phyloP scores from a whole-genome alignment of 1,284 basidiomycete genomes.

The Cutaneotrichosporon cutaneum region DNA sequence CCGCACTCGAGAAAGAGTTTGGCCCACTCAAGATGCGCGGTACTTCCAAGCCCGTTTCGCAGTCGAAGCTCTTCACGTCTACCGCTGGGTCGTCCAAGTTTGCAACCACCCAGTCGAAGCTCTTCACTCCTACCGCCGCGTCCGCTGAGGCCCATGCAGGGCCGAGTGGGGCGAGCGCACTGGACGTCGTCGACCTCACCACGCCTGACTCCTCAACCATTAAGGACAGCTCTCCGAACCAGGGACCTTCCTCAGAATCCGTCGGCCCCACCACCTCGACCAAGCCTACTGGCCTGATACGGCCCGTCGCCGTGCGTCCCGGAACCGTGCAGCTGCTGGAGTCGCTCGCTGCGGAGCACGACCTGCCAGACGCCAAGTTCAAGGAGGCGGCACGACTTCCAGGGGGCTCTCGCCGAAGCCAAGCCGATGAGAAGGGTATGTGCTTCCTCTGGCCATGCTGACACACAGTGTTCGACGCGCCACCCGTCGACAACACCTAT shows the following conservation, averaged over 20 bases:
- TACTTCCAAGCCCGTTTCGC: neutral
- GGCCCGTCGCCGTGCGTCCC: neutral
- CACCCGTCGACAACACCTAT: neutral
- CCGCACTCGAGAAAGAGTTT: neutral
- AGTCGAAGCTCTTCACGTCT: neutral
- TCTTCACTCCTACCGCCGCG: neutral
- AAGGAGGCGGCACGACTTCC: neutral
- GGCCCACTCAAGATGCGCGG: neutral
- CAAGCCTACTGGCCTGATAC: neutral
- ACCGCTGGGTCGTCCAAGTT: neutral
- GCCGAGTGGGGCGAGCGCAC: neutral
- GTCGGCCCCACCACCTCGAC: neutral
- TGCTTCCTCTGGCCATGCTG: no score
- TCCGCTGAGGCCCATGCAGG: neutral
- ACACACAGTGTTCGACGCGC: no score
- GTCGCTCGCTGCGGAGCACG: neutral
- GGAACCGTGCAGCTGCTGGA: neutral
- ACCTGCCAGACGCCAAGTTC: neutral
- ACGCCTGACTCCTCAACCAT: neutral
- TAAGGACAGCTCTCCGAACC: neutral
- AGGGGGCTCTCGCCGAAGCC: neutral
- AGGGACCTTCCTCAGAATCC: neutral
- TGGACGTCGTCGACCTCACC: neutral
- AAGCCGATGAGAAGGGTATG: no score
- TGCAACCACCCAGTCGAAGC: neutral